Evolutionary conservation across 257 asterid species (phyloP).

Genomic region (Ligustrum vulgare): DNA sequence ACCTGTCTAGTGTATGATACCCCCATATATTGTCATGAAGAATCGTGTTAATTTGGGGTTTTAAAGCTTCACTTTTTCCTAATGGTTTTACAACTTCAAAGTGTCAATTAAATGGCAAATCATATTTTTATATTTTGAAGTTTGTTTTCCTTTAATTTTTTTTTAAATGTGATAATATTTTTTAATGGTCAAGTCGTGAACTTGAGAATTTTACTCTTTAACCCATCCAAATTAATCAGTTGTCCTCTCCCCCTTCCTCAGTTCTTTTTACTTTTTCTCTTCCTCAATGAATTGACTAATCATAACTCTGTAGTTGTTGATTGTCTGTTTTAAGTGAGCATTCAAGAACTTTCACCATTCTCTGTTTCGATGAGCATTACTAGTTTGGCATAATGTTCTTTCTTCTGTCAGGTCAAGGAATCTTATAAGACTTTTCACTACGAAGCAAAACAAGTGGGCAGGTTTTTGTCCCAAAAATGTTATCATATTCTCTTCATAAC

Average conservation of each 20-base stretch:
- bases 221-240: background rate
- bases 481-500: conserved; percentile 23
- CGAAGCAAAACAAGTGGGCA: conserved; percentile 15
- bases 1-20: background rate
- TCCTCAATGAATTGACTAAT: background rate
- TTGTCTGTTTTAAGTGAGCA: background rate
- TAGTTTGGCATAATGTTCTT: background rate
- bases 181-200: background rate
- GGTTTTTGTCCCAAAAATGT: conserved; percentile 12
- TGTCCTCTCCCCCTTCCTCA: background rate
- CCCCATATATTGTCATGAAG: background rate
- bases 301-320: background rate
- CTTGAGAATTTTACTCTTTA: background rate
- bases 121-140: background rate
- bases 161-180: background rate
- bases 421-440: background rate
- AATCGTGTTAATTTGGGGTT: background rate
- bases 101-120: background rate
- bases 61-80: background rate
- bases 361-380: conserved; percentile 9
- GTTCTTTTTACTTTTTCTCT: background rate
- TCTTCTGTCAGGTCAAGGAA: conserved; percentile 44
- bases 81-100: background rate
- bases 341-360: background rate
- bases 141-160: background rate